These are phyloP conservation scores for Knoxia roxburghii DNA, from an alignment of 257 asterid species.

Conservation along the genomic window DNA sequence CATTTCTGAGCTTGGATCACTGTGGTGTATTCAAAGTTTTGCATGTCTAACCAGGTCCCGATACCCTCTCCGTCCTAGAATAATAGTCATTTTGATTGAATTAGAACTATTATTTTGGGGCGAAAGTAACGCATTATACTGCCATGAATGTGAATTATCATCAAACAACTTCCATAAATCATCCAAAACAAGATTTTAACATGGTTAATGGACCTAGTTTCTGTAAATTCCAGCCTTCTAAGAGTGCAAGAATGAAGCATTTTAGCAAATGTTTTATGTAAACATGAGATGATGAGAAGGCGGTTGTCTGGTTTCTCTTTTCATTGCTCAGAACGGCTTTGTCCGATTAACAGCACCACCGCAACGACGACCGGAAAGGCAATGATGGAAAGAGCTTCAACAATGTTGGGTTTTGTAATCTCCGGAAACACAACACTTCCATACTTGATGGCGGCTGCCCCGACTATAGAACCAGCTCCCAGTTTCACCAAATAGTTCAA, in stretches of 20 bases:
- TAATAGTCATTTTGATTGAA: too few species aligned
- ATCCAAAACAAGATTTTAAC: too few species aligned
- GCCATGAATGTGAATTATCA: too few species aligned
- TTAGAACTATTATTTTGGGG: too few species aligned
- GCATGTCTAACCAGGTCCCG: not conserved
- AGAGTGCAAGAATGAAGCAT: not conserved
- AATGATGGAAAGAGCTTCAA: conserved; percentile 40
- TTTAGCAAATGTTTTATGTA: not conserved
- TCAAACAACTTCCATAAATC: too few species aligned
- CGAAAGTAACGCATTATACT: too few species aligned
- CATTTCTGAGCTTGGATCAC: not conserved
- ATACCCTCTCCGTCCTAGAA: too few species aligned
- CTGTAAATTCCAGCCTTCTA: not conserved
- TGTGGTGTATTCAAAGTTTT: not conserved
- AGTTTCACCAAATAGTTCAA: conserved; percentile 41
- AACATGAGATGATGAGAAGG: not conserved
- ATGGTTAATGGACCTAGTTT: not conserved
- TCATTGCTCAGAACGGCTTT: conserved; percentile 32
- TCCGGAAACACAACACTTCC: conserved; percentile 53
- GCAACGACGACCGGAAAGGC: conserved; percentile 44
- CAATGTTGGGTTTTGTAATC: conserved; percentile 45
- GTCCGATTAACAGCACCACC: conserved; percentile 35
- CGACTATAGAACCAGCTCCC: conserved; percentile 55
- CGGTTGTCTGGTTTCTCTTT: too few species aligned
- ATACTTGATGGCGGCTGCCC: conserved; percentile 64